Conservation (phyloP, 2,329 filamentous ascomycete species). For the Neoarthrinium moseri region DNA sequence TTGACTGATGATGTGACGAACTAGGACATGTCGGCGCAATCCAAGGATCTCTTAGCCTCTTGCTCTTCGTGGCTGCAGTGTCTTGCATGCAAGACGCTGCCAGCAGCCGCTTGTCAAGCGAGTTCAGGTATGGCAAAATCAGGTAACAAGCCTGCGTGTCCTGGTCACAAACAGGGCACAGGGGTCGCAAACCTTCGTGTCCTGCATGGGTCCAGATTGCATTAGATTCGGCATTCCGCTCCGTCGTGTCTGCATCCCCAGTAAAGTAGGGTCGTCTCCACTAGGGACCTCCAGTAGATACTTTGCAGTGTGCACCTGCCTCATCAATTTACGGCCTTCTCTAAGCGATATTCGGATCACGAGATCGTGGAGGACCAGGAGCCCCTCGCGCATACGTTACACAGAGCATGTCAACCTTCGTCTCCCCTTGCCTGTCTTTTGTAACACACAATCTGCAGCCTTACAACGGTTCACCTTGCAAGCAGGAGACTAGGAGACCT, state of each 20-base stretch:
- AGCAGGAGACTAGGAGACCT: neutral
- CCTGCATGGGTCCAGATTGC: neutral
- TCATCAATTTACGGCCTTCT: neutral
- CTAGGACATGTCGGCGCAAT: no score
- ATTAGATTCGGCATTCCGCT: constrained; percentile 4
- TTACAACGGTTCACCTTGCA: no score
- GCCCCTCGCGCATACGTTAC: neutral
- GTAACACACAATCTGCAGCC: no score
- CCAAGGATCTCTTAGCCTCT: no score
- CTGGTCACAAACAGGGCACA: neutral
- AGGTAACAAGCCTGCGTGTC: neutral
- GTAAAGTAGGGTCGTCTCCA: neutral
- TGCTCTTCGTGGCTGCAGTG: neutral
- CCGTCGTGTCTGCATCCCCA: neutral
- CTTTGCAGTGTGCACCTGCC: neutral
- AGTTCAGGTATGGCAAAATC: neutral
- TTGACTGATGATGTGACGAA: no score
- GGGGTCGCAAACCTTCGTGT: neutral
- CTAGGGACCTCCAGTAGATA: neutral
- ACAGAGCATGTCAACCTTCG: neutral
- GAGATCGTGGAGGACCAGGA: no score
- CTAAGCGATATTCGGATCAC: neutral
- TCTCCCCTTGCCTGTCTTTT: neutral
- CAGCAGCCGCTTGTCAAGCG: neutral
- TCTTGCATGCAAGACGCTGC: neutral